Base-by-base conservation (phyloP, 2,329 filamentous ascomycete genomes). In the Gnomoniopsis sp. region DNA sequence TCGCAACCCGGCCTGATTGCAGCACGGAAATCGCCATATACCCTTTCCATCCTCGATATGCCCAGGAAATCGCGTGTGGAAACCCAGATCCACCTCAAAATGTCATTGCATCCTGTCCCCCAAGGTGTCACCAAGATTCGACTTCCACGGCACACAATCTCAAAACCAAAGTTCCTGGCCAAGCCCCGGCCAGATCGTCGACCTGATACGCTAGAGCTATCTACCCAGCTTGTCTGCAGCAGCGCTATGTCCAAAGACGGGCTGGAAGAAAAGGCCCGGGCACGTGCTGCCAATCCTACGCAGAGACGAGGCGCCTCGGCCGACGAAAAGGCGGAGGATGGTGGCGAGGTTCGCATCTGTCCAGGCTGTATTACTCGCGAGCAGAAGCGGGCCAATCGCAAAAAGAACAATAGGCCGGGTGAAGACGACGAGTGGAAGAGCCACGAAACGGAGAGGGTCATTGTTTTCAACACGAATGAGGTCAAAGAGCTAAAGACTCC, bases 331-430 rank as follows among this genome's bases (percentile, higher is more conserved):
- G 88, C 92, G 1, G 81, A 91, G 56, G 93, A 96, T 66, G 95
- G 95, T 47, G 95, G 91, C n/a, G 91, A 96, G 66, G 91, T 99
- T 19, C 87, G 88, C 65, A 98, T 98, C 62, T 99, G 95, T 74
- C 75, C 80, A 26, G 91, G 91, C n/a, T 99, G 95, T 74, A 95
- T 97, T 68, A 88, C 88, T 57, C 85, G 95, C 64, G 95, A 99
- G 74, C 84, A 90, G 56, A 98, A 98, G 75, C 85, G 95, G 53
- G 93, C 93, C 11, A 90, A 89, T 1, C 83, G 95, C 52, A 98
- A 98, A 75, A 97, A 96, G 79, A 84, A 90, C 62, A 95, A 96
- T 76, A 95, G 96, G 69, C 87, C 89, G 0, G 92, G 97, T 60
- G 93, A 98, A 69, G 93, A 98, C 69, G 88, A 95, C 71, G 79